Conservation (phyloP, 225 moss, liverwort and hornwort genomes). For the Thuidium tamariscinum region DNA sequence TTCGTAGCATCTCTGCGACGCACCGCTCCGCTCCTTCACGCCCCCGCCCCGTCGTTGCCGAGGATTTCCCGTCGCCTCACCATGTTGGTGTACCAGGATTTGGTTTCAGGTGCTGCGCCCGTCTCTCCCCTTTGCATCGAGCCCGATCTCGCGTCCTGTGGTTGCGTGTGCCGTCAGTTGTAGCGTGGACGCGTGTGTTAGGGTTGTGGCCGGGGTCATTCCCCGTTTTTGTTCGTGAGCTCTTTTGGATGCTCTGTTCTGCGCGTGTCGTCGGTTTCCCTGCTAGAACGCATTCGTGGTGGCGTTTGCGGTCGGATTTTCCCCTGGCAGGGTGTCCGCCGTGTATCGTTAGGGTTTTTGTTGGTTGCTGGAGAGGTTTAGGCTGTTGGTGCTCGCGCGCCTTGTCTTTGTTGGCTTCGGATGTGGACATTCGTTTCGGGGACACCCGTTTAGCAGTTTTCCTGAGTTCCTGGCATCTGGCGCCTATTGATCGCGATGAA, state of each 20-base stretch:
- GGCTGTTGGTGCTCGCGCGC: not conserved
- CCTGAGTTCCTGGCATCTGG: not conserved
- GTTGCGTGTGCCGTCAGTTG: not conserved
- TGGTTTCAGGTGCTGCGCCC: slow-evolving; percentile 17
- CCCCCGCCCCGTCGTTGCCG: not conserved
- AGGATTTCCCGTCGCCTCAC: slow-evolving; percentile 1
- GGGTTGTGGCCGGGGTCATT: not conserved
- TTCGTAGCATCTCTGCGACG: not conserved
- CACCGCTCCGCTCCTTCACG: not conserved
- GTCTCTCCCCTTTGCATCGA: not conserved
- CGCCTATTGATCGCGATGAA: not conserved
- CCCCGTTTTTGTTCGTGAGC: not conserved
- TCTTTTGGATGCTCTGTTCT: not conserved
- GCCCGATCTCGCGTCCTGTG: not conserved
- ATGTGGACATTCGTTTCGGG: not conserved
- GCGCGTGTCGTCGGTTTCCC: not conserved
- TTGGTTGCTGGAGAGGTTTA: not conserved
- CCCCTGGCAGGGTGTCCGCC: not conserved
- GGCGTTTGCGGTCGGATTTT: not conserved
- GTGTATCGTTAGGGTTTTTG: not conserved
- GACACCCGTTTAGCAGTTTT: not conserved
- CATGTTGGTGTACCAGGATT: slow-evolving; percentile 43
- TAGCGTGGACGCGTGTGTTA: not conserved
- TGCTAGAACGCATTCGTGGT: not conserved
- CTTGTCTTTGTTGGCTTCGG: not conserved